These are phyloP conservation scores for Lepidium africanum DNA, from an alignment of 345 rosid genomes.

Conservation along the genomic window DNA sequence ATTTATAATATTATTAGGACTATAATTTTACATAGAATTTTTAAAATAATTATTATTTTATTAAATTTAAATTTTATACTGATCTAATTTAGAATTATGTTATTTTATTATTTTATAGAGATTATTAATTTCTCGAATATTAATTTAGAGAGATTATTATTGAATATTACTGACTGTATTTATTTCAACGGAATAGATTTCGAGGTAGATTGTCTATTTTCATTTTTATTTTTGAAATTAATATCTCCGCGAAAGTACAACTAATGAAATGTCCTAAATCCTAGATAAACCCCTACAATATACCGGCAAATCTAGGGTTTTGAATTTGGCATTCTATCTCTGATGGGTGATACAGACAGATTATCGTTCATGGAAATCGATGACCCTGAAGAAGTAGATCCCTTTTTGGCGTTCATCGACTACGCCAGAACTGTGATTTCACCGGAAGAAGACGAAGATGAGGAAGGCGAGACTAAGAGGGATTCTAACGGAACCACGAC, in stretches of 20 bases:
- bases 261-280: background rate
- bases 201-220: too few relatives aligned
- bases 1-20: too few relatives aligned
- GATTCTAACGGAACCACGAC: constrained; percentile 8
- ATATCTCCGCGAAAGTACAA: constrained; percentile 20
- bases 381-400: constrained; percentile 30
- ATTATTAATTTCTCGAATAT: too few relatives aligned
- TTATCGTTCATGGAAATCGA: constrained; percentile 36
- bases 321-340: background rate
- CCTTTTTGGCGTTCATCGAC: constrained; percentile 71
- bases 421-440: constrained; percentile 51
- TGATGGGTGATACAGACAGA: constrained; percentile 9
- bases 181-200: too few relatives aligned
- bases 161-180: too few relatives aligned
- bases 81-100: too few relatives aligned
- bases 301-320: constrained; percentile 23
- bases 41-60: too few relatives aligned
- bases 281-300: constrained; percentile 6
- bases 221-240: background rate
- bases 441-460: constrained; percentile 34
- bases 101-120: too few relatives aligned
- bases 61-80: too few relatives aligned
- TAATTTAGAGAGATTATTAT: too few relatives aligned
- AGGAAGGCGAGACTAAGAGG: background rate
- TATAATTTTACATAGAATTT: too few relatives aligned